Base-by-base conservation (phyloP, 2,329 filamentous ascomycete species). In the Colletotrichum melonis region DNA sequence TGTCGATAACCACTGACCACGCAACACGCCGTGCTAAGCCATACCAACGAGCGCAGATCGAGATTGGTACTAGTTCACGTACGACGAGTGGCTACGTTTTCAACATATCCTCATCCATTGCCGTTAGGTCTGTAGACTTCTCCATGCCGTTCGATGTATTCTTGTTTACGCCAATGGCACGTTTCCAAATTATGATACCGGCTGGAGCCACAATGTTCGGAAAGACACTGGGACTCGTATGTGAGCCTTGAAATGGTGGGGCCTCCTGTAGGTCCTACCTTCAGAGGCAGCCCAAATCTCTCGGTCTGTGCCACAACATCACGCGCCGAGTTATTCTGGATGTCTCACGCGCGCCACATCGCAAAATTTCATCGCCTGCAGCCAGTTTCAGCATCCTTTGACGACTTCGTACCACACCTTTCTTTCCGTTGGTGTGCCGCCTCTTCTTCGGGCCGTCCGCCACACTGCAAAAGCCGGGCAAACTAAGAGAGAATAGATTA, bases 21-120 rank as follows among this genome's bases (percentile, higher is more conserved):
- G 32, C 46, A 63, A 12, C 26, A 38, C 30, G 22, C 52, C 64
- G 57, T 35, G 59, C 54, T 22, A 69, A 55, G 58, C 58, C 65
- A 35, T 59, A 42, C 65, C 32, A 35, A 22, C 54, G 14, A 19
- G 30, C 58, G 9, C n/a, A 26, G 28, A 58, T 59, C 42, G 58
- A 69, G 54, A 69, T 64, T 59, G 52, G 38, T 57, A 19, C 42
- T 26, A 49, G 38, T 60, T 5, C 38, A 26, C 42, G 24, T 26
- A 16, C 12, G 59, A 54, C 59, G 42, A 24, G 42, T 35, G 38
- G 7, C 19, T 49, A 19, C 22, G 54, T n/a, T 35, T 35, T 19
- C 30, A 16, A 22, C 16, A 30, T 2, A 38, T 26, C 26, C 30
- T 42, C 19, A 7, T 54, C 6, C 4, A 28, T 26, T 54, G 28